Conservation (phyloP, 208 protist genomes). For the Vickermania ingenoplastis region DNA sequence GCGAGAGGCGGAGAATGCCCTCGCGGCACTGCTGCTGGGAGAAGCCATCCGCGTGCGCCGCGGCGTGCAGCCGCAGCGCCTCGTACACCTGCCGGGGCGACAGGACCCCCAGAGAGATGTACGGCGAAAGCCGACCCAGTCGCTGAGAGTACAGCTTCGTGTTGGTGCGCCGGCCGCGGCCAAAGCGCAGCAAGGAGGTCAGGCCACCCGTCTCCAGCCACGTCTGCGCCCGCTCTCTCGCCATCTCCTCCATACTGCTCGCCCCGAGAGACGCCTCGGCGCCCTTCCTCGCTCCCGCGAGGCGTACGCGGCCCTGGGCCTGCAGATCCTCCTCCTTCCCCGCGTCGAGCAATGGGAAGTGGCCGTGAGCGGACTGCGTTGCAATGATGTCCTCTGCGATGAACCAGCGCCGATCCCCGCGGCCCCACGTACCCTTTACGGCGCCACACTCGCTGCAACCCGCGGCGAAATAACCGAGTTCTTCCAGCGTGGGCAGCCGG, state of each 20-base stretch:
- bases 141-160: conserved; percentile 79
- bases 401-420: conserved; percentile 16
- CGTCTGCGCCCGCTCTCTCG: conserved; percentile 35
- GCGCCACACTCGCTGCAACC: not conserved
- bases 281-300: too few relatives aligned
- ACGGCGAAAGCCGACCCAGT: conserved; percentile 69
- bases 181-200: conserved; percentile 63
- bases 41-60: conserved; percentile 54
- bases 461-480: conserved; percentile 47
- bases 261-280: not conserved
- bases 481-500: conserved; percentile 40
- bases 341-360: conserved; percentile 1
- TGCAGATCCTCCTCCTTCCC: conserved; percentile 7
- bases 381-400: conserved; percentile 59
- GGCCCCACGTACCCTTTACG: not conserved
- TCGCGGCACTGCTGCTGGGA: conserved; percentile 77
- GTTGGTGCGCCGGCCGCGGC: conserved; percentile 56
- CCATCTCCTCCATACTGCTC: conserved; percentile 30
- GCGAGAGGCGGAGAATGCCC: conserved; percentile 60
- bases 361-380: conserved; percentile 58
- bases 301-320: not conserved
- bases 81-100: conserved; percentile 78
- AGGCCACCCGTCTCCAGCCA: conserved; percentile 64
- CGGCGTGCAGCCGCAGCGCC: conserved; percentile 40
- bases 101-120: conserved; percentile 59